phyloP scores from a whole-genome alignment of 1,139 yeast species.

The Blastobotrys persicus region DNA sequence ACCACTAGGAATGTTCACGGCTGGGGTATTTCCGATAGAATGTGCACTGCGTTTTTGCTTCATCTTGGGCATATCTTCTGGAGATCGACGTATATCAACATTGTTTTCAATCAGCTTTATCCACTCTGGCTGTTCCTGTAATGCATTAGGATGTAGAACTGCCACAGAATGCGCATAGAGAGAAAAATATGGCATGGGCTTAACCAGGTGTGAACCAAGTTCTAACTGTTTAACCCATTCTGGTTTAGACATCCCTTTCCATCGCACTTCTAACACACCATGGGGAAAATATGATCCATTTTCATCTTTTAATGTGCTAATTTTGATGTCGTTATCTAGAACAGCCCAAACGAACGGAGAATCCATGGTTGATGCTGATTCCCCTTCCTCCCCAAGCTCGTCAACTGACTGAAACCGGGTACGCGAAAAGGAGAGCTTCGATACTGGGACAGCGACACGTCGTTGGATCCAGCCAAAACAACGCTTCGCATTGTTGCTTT shows the following conservation, averaged over 20 bases:
- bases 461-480: slow-evolving; percentile 41
- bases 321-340: slow-evolving; percentile 43
- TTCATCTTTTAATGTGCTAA: slow-evolving; percentile 34
- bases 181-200: slow-evolving; percentile 37
- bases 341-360: slow-evolving; percentile 44
- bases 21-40: not conserved
- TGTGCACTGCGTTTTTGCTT: not conserved
- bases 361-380: slow-evolving; percentile 17
- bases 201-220: slow-evolving; percentile 38
- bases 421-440: slow-evolving; percentile 30
- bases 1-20: slow-evolving; percentile 1
- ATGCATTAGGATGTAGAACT: slow-evolving; percentile 32
- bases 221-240: slow-evolving; percentile 39
- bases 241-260: slow-evolving; percentile 42
- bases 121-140: slow-evolving; percentile 38
- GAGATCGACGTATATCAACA: slow-evolving; percentile 38
- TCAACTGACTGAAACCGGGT: slow-evolving; percentile 29
- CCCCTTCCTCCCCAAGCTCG: not conserved
- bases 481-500: slow-evolving; percentile 31
- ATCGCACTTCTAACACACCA: slow-evolving; percentile 47
- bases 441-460: slow-evolving; percentile 32
- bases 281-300: slow-evolving; percentile 42
- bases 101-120: slow-evolving; percentile 32
- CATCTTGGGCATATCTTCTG: slow-evolving; percentile 14
- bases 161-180: slow-evolving; percentile 37